These are phyloP conservation scores for Magnusiomyces suaveolens DNA, from an alignment of 1,139 yeast genomes.

Conservation along the genomic window DNA sequence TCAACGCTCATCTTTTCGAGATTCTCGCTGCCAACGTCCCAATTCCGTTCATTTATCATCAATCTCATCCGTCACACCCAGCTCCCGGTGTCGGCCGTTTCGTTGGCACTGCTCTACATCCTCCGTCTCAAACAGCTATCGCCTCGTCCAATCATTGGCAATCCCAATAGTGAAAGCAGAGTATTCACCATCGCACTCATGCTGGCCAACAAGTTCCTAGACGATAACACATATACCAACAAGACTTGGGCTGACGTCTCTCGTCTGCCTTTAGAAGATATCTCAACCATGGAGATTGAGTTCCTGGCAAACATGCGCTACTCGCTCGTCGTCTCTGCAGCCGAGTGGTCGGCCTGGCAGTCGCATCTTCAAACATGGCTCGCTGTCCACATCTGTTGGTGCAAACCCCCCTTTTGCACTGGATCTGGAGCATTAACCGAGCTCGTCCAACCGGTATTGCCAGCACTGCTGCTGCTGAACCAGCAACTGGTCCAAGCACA, in stretches of 20 bases:
- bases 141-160: conserved; percentile 25
- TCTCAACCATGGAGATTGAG: conserved; percentile 56
- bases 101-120: conserved; percentile 32
- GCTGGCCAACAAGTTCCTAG: conserved; percentile 83
- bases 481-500: background rate
- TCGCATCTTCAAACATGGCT: conserved; percentile 22
- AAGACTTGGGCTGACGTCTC: conserved; percentile 91
- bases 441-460: background rate
- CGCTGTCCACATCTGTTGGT: conserved; percentile 17
- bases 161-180: conserved; percentile 41
- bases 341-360: conserved; percentile 29
- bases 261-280: conserved; percentile 48
- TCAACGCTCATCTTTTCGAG: conserved; percentile 9
- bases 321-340: conserved; percentile 23
- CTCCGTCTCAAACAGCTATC: conserved; percentile 26
- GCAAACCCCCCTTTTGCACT: background rate
- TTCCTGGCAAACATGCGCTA: conserved; percentile 30
- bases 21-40: conserved; percentile 17
- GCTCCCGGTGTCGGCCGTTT: conserved; percentile 30
- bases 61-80: conserved; percentile 28
- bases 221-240: conserved; percentile 88
- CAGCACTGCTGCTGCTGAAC: background rate
- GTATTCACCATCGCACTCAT: conserved; percentile 60
- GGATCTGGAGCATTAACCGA: background rate
- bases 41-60: conserved; percentile 23